Base-by-base conservation (phyloP, 345 rosid genomes). In the Populus alba region DNA sequence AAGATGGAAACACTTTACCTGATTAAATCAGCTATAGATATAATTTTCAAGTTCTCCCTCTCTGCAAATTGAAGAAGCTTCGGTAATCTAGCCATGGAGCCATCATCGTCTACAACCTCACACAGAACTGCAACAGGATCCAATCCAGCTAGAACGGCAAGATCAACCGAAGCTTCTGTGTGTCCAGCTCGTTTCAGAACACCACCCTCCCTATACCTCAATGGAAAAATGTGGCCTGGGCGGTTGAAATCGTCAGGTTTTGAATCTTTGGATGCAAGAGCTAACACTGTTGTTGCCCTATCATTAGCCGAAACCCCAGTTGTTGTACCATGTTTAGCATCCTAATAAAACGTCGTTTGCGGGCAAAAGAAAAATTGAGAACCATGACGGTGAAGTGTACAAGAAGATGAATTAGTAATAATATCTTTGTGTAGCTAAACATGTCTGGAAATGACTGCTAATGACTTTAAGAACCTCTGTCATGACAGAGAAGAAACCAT, bases 111-210 rank as follows among this genome's bases (percentile, higher is more conserved):
- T 67, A 90, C 96, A 71, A 91, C 82, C 88, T 92, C 97, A 76
- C 97, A 92, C 18, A 94, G 84, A 77, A 91, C 92, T 62, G 87
- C 97, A 71, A 89, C 92, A 71, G 98, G 98, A 23, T 86, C 87
- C 17, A 91, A 79, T 76, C 97, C 97, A 81, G 98, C 97, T 66
- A 92, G 87, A 78, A 91, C 70, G 11, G 95, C 83, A 71, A 94
- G 97, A 87, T 94, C 98, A 82, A 90, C 92, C 62, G 97, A 87
- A 79, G 97, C 97, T 85, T 94, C 97, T 39, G 98, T 94, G 79
- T 94, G 98, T 39, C 98, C 97, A 83, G 98, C 97, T 78, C 98
- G 83, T 89, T 92, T 91, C 81, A 92, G 76, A 75, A 94, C 97
- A 68, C 98, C 97, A 33, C 97, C 98, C 76, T 92, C 95, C 80